A percentile compares a stretch with the other conserved stretches of the same genome.
Evolutionary conservation across 148 eudicot species (phyloP).

Genomic region (Fagopyrum esculentum): DNA sequence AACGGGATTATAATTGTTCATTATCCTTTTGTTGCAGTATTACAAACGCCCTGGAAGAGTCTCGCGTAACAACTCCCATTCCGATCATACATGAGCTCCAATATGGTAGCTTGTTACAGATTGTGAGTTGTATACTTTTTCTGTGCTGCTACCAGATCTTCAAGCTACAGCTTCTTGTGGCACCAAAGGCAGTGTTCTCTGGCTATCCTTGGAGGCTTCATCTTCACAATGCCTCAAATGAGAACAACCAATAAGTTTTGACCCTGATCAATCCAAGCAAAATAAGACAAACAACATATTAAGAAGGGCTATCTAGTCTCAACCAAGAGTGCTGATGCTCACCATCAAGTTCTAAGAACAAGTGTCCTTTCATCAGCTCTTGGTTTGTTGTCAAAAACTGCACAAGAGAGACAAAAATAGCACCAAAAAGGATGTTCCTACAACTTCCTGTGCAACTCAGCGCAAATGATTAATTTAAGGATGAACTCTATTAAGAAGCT

Average conservation of each 20-base stretch:
- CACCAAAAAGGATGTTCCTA: too few relatives aligned
- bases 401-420: too few relatives aligned
- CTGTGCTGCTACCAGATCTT: background rate
- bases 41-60: too few relatives aligned
- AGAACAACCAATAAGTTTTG: background rate
- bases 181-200: background rate
- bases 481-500: too few relatives aligned
- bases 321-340: slow-evolving; percentile 12
- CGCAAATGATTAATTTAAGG: too few relatives aligned
- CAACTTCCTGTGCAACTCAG: too few relatives aligned
- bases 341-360: slow-evolving; percentile 45
- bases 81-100: too few relatives aligned
- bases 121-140: background rate
- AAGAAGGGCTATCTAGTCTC: background rate
- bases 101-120: too few relatives aligned
- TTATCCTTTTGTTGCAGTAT: too few relatives aligned
- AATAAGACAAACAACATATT: background rate
- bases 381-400: too few relatives aligned
- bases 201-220: background rate
- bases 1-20: too few relatives aligned
- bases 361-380: slow-evolving; percentile 24
- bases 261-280: background rate
- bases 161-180: background rate
- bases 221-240: background rate
- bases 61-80: too few relatives aligned